These are phyloP conservation scores for Naganishia vishniacii DNA, from an alignment of 768 basidiomycete genomes.

Conservation along the genomic window DNA sequence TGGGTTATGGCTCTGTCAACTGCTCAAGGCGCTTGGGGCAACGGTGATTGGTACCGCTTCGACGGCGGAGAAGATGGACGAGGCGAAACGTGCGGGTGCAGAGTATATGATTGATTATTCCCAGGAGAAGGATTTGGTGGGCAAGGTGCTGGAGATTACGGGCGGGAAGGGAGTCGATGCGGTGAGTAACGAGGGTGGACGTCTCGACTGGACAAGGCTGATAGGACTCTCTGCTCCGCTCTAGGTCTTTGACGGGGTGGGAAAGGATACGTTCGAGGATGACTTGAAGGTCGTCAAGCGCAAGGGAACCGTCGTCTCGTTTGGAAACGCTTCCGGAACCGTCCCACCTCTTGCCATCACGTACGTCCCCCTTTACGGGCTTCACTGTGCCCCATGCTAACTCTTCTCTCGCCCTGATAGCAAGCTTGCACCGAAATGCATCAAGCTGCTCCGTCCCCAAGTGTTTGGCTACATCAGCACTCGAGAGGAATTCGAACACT, in stretches of 20 bases:
- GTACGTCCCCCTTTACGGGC: too few relatives aligned
- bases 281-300: slow-evolving; percentile 74
- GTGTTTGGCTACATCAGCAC: slow-evolving; percentile 68
- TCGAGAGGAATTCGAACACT: slow-evolving; percentile 64
- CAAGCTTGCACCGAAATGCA: slow-evolving; percentile 71
- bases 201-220: too few relatives aligned
- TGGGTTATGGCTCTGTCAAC: slow-evolving; percentile 53
- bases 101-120: slow-evolving; percentile 37
- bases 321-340: slow-evolving; percentile 84
- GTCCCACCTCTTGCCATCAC: slow-evolving; percentile 23
- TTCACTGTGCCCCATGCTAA: too few relatives aligned
- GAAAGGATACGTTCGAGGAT: slow-evolving; percentile 84
- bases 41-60: slow-evolving; percentile 91
- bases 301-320: slow-evolving; percentile 82
- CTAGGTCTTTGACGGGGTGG: slow-evolving; percentile 99
- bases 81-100: slow-evolving; percentile 74
- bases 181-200: too few relatives aligned
- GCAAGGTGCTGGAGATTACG: slow-evolving; percentile 36
- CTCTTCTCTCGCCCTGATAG: slow-evolving; percentile 53
- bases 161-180: slow-evolving; percentile 58
- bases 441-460: slow-evolving; percentile 57
- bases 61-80: slow-evolving; percentile 69
- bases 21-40: slow-evolving; percentile 56
- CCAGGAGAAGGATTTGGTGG: slow-evolving; percentile 13
- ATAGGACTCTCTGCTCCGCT: too few relatives aligned